Evolutionary conservation across 2,329 filamentous ascomycete genomes (phyloP), one percentile per base, ranked within the genome.

Genomic region (Hymenoscyphus albidus): DNA sequence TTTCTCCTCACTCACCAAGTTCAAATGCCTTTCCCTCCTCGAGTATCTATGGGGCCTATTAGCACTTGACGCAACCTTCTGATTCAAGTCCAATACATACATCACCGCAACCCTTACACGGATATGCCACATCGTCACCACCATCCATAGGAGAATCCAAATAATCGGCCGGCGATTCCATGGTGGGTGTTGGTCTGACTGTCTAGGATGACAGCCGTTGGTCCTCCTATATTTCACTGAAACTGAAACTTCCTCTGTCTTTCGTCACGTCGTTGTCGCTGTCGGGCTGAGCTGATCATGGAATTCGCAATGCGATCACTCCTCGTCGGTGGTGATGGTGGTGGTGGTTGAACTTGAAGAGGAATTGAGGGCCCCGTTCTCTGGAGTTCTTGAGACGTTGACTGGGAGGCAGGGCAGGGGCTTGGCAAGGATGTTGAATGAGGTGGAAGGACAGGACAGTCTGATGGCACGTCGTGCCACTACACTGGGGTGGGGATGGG

Each of bases 1-100:
- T 56, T 54, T 40, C 59, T 62, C 39, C 54, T 65, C 69, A 80
- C 85, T 75, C 80, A 98, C 94, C 93, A 74, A 99, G 85, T 80
- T 99, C 95, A 74, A 97, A 99, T 61, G 95, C 95, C 79, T 98
- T 98, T 73, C 95, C 95, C 83, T 99, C 95, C 79, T 99, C 95
- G 22, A 99, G 85, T 71, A 98, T 97, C 93, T 97, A 64, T 59
- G 59, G 69, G 65, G 60, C 61, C 67, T 40, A 62, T 73, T 67
- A 74, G 73, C 64, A 62, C 16, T 22, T 35, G 32, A 27, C 22
- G 22, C 38, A 44, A 7, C 14, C 6, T 9, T 55, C 32, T 40
- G 16, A 16, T 18, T 6, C 59, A 5, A 48, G 14, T 2, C 10
- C 35, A 38, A 13, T 62, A 75, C 83, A 73, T 83, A 96, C 92